These are phyloP conservation scores for Paraconiothyrium sp. DNA, from an alignment of 2,329 filamentous ascomycete genomes.

Conservation along the genomic window DNA sequence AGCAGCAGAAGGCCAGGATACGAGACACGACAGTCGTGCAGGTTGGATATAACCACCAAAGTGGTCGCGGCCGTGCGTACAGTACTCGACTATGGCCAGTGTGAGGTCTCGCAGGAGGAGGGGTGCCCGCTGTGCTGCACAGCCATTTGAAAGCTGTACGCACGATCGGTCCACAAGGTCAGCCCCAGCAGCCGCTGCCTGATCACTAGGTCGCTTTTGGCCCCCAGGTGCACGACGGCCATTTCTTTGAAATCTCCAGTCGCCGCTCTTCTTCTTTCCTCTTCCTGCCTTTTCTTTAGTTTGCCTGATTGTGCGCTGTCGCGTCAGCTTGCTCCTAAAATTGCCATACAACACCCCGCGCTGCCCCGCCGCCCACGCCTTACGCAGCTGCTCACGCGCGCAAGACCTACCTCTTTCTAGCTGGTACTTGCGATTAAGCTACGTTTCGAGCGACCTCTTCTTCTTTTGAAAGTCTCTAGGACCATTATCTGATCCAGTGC, in stretches of 20 bases:
- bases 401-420: not conserved
- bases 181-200: slow-evolving; percentile 35
- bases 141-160: slow-evolving; percentile 15
- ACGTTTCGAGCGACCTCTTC: not conserved
- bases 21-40: not conserved
- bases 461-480: not conserved
- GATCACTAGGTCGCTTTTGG: slow-evolving; percentile 28
- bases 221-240: slow-evolving; percentile 25
- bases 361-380: slow-evolving; percentile 13
- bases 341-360: slow-evolving; percentile 2
- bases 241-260: slow-evolving; percentile 26
- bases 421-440: not conserved
- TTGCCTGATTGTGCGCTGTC: slow-evolving; percentile 14
- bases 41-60: slow-evolving; percentile 6
- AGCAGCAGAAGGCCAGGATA: slow-evolving; percentile 14
- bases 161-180: slow-evolving; percentile 27
- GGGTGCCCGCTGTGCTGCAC: slow-evolving; percentile 16
- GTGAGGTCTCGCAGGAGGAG: slow-evolving; percentile 13
- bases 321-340: slow-evolving; percentile 10
- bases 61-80: slow-evolving; percentile 19
- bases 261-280: slow-evolving; percentile 23
- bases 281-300: slow-evolving; percentile 21
- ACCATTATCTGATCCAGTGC: not conserved
- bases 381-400: slow-evolving; percentile 3
- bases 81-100: slow-evolving; percentile 13